Evolutionary conservation across 495 filamentous ascomycete genomes (phyloP), one percentile per base, ranked within the genome.

Genomic region (Hyaloscypha bicolor): DNA sequence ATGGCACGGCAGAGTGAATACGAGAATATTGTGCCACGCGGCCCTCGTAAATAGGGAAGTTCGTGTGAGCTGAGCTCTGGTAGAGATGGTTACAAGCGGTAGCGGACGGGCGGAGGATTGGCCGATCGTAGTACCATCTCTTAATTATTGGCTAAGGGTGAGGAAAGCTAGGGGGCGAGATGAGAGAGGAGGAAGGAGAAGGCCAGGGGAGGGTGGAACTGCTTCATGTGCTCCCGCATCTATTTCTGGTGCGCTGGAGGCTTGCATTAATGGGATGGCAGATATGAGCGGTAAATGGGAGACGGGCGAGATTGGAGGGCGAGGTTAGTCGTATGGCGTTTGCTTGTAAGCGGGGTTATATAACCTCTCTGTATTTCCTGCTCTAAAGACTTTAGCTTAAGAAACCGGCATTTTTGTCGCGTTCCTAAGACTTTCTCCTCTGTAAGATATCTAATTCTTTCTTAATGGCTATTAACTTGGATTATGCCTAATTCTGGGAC

Each of bases 101-200:
- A 48, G 42, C 42, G 42, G 42, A 48, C 11, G 16, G 42, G 42
- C 16, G 42, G 42, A 48, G 42, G 42, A 48, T 48, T 3, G 42
- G 42, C 42, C 42, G 42, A 48, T 48, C 16, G 16, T 3, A 48
- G 42, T 12, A 48, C 16, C 16, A 48, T 48, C 16, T 4, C 42
- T 48, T 6, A 6, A 48, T 48, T 48, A 14, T 48, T 6, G 6
- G 42, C 11, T 3, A 48, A 48, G 42, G 42, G 42, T 19, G 42
- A 48, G 42, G 42, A 0, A 48, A 6, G 42, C 42, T 48, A 3
- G 35, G 35, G 25, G 1, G 25, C 25, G 25, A 25, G 51, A 53
- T 56, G 6, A 56, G 53, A 56, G 53, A 56, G 53, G 22, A 56
- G 21, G 53, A 56, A 56, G 53, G 53, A 56, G 53, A 56, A 56